Percentiles rank a stretch among this genome's conserved stretches.
Conservation (phyloP, 2,329 filamentous ascomycete species). For the Fusarium irregulare region DNA sequence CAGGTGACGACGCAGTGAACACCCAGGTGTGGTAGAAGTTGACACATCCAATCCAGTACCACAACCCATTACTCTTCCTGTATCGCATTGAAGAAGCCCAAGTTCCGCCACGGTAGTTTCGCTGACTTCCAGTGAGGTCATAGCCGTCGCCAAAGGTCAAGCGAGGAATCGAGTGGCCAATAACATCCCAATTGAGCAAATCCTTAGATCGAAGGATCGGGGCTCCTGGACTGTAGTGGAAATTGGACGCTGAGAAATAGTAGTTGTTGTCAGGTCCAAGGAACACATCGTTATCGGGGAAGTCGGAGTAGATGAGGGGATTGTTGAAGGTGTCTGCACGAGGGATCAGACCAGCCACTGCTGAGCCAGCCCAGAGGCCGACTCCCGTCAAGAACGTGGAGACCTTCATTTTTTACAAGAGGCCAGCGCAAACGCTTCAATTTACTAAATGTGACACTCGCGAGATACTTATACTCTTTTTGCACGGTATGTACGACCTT, state of each 20-base stretch:
- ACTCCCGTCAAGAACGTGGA: neutral
- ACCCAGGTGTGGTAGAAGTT: slow-evolving; percentile 63
- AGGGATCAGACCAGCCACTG: neutral
- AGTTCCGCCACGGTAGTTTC: slow-evolving; percentile 64
- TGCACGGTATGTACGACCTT: neutral
- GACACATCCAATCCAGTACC: slow-evolving; percentile 69
- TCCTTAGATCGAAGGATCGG: slow-evolving; percentile 67
- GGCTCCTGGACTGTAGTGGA: slow-evolving; percentile 67
- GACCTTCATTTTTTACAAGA: neutral
- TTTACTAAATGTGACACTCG: accelerated
- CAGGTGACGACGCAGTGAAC: slow-evolving; percentile 58
- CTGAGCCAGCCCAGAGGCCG: neutral
- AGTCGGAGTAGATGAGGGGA: slow-evolving; percentile 66
- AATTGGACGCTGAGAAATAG: slow-evolving; percentile 67
- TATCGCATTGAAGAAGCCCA: slow-evolving; percentile 68
- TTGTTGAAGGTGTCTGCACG: slow-evolving; percentile 49
- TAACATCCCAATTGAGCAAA: slow-evolving; percentile 62
- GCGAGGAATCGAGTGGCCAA: slow-evolving; percentile 58
- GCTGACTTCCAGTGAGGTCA: slow-evolving; percentile 53
- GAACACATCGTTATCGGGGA: slow-evolving; percentile 66
- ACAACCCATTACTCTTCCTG: slow-evolving; percentile 59
- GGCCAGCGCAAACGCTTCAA: accelerated
- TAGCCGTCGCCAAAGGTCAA: slow-evolving; percentile 62
- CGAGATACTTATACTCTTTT: neutral
- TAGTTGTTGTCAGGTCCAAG: slow-evolving; percentile 61